A percentile compares a stretch with the other conserved stretches of the same genome.
phyloP scores from a whole-genome alignment of 2,329 filamentous ascomycete genomes.

The Annulohypoxylon truncatum region DNA sequence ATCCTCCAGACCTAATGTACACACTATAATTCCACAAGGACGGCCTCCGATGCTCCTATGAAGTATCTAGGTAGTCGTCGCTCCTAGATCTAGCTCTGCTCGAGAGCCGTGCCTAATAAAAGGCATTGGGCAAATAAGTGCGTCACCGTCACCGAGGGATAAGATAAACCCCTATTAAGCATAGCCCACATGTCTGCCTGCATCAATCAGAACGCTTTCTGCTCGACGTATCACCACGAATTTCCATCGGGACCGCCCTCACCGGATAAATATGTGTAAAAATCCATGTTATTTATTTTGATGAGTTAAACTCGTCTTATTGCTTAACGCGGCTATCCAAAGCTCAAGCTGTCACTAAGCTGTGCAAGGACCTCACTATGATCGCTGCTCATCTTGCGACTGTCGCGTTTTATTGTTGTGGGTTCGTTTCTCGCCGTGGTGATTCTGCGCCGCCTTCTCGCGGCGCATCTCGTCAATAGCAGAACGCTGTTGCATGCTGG shows the following conservation, averaged over 20 bases:
- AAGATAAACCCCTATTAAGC: slow-evolving; percentile 4
- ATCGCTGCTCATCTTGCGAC: slow-evolving; percentile 49
- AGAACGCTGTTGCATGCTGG: slow-evolving; percentile 91
- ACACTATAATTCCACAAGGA: slow-evolving; percentile 7
- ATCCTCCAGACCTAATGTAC: slow-evolving; percentile 19
- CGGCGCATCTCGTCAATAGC: slow-evolving; percentile 92
- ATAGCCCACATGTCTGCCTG: slow-evolving; percentile 21
- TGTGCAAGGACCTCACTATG: slow-evolving; percentile 35
- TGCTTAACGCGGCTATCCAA: neutral
- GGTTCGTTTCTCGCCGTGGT: slow-evolving; percentile 51
- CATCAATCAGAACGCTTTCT: slow-evolving; percentile 30
- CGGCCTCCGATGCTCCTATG: neutral
- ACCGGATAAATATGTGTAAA: slow-evolving; percentile 19
- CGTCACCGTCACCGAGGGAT: slow-evolving; percentile 1
- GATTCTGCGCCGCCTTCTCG: slow-evolving; percentile 74
- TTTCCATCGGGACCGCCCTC: slow-evolving; percentile 22
- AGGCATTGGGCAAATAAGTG: slow-evolving; percentile 1
- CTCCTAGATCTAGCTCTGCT: neutral
- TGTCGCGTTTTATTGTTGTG: slow-evolving; percentile 44
- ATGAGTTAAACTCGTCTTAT: slow-evolving; percentile 27
- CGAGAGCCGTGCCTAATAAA: neutral
- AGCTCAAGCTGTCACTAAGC: neutral
- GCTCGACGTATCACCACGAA: slow-evolving; percentile 14
- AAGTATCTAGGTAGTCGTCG: neutral
- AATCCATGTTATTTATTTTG: slow-evolving; percentile 25